Evolutionary conservation across 2,329 filamentous ascomycete species (phyloP), one percentile per base, ranked within the genome.

Genomic region (Diaporthe citri): DNA sequence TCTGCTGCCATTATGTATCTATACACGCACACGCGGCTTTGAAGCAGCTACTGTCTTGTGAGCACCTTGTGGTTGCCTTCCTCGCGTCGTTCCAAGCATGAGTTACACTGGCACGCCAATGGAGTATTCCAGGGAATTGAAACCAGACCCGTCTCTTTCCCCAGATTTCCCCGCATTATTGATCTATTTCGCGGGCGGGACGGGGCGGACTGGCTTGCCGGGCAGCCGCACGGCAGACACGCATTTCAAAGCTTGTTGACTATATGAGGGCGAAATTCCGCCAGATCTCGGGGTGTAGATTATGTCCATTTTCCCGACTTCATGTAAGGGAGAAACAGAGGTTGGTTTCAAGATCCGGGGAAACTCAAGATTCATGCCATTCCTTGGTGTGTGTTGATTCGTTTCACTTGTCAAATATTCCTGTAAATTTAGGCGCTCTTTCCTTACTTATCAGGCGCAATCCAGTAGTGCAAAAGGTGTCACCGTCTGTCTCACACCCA

Each of bases 81-180:
- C 51, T 39, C 56, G 17, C 56, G 9, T 12, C 22, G 9, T 59
- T 59, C 22, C 20, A 22, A 59, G 56, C 22, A n/a, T 39, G 5
- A 12, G 13, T 22, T 22, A 25, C 34, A 59, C 12, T 52, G 22
- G n/a, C 6, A 31, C 12, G 1, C 56, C 2, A 41, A 55, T 25
- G 56, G 56, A 39, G 8, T n/a, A 15, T 39, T 59, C 56, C 56
- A 59, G 34, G 56, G 56, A 39, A 59, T 39, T 36, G 9, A 36
- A 59, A 36, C 15, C 22, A 22, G 17, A 25, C 4, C 15, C 4
- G 22, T 59, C 34, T 59, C 34, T 25, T 31, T 25, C 56, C 56
- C 56, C 56, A 59, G 56, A 59, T 25, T 39, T 39, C 56, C 56
- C 56, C 56, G 56, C 56, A 59, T 59, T 59, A n/a, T 59, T 34